These are phyloP conservation scores for Arthrinium phaeospermum DNA, from an alignment of 2,329 filamentous ascomycete genomes.

Conservation along the genomic window DNA sequence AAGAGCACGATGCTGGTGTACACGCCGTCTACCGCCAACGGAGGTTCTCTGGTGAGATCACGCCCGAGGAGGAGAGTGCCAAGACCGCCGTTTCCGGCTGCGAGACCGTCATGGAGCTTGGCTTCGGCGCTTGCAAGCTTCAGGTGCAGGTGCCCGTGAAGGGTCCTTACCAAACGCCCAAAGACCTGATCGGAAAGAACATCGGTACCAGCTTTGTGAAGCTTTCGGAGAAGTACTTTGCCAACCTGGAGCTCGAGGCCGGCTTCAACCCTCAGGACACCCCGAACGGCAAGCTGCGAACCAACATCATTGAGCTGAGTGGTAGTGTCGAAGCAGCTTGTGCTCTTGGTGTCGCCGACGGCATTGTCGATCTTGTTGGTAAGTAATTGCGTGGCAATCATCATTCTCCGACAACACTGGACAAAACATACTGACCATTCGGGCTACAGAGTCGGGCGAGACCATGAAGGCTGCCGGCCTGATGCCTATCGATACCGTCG, in stretches of 20 bases:
- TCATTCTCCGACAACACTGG: neutral
- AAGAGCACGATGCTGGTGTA: slow-evolving; percentile 79
- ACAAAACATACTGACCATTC: neutral
- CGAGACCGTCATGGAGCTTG: slow-evolving; percentile 87
- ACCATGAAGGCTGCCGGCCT: slow-evolving; percentile 97
- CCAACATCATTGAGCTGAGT: slow-evolving; percentile 91
- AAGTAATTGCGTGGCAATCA: slow-evolving; percentile 45
- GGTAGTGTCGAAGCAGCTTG: slow-evolving; percentile 98
- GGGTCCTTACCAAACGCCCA: slow-evolving; percentile 70
- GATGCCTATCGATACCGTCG: slow-evolving; percentile 91
- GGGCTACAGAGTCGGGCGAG: slow-evolving; percentile 82
- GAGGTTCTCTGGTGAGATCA: slow-evolving; percentile 53
- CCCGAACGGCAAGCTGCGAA: slow-evolving; percentile 65
- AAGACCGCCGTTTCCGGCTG: slow-evolving; percentile 64
- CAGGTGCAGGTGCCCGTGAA: slow-evolving; percentile 97
- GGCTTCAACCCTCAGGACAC: slow-evolving; percentile 43
- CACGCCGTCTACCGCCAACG: slow-evolving; percentile 54
- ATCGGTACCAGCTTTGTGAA: slow-evolving; percentile 95
- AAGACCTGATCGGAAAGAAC: slow-evolving; percentile 87
- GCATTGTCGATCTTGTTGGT: slow-evolving; percentile 97
- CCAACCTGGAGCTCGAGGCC: slow-evolving; percentile 69
- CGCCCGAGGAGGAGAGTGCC: slow-evolving; percentile 47
- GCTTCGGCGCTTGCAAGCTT: slow-evolving; percentile 88
- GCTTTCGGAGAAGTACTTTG: slow-evolving; percentile 83
- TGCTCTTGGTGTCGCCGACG: slow-evolving; percentile 92